Evolutionary conservation across 2,329 filamentous ascomycete genomes (phyloP), one percentile per base, ranked within the genome.

Genomic region (Keithomyces neogunnii): DNA sequence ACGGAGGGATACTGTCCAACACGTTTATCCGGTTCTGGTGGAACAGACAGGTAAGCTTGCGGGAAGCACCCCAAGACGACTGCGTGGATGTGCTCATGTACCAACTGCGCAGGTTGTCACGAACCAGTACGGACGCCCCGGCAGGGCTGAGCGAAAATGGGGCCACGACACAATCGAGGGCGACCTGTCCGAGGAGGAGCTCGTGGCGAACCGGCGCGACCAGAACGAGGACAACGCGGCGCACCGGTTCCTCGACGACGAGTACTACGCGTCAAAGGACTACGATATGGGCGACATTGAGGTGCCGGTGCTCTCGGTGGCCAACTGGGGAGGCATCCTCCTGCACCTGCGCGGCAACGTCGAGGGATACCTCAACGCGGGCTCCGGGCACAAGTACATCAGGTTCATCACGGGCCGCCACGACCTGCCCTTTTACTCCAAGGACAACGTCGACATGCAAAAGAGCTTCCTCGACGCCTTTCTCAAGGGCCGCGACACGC

Each of bases 391-490:
- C 54, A 88, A 88, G 63, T 89, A 84, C 56, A 71, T 88, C 0
- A 77, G 84, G 5, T 81, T 87, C 62, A 84, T 88, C 60, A 82
- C 78, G 0, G 85, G 85, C 2, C 75, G 85, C 0, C 85, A 89
- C 55, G 85, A 88, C 58, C 70, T 88, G 2, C 85, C 85, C 0
- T 88, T 88, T 62, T 89, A 87, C 66, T 86, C 87, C 61, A 64
- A 76, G 1, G 80, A 87, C 46, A 81, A 87, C 55, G 84, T 86
- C 0, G 80, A 85, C 54, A 58, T 88, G 0, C 85, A 88, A 60
- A 74, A 72, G 45, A 80, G 77, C 56, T 89, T 89, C 62, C 68
- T 88, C 0, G 82, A 87, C 53, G 84, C 84, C 0, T 89, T 89
- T 60, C 72, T 89, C 36, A 88, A 87, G 57, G 80, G 73, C 1